phyloP scores from a whole-genome alignment of 2,329 filamentous ascomycete genomes.

The Basipetospora chlamydospora region DNA sequence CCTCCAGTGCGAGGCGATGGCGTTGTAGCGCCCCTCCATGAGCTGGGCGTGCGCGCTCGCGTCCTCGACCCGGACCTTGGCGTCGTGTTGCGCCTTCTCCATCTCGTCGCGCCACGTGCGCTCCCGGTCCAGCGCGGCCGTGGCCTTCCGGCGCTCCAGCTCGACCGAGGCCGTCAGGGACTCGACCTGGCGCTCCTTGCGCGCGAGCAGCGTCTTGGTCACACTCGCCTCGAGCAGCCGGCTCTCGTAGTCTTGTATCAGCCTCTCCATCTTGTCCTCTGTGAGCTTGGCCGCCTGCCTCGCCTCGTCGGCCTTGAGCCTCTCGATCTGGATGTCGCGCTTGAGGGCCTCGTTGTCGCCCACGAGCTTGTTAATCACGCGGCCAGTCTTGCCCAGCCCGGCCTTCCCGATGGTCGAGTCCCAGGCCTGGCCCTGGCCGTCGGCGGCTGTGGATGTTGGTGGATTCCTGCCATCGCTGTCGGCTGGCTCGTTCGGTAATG shows the following conservation, averaged over 20 bases:
- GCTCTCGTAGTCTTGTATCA: slow-evolving; percentile 54
- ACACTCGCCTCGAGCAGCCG: slow-evolving; percentile 55
- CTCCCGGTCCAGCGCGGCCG: slow-evolving; percentile 45
- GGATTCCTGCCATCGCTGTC: neutral
- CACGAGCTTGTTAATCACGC: slow-evolving; percentile 69
- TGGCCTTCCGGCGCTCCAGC: slow-evolving; percentile 46
- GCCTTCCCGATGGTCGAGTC: slow-evolving; percentile 57
- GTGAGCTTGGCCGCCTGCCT: slow-evolving; percentile 51
- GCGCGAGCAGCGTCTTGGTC: slow-evolving; percentile 53
- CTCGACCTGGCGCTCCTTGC: slow-evolving; percentile 63
- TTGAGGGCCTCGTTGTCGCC: slow-evolving; percentile 68
- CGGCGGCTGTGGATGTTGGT: neutral
- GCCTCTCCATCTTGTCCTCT: slow-evolving; percentile 57
- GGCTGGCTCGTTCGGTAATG: neutral
- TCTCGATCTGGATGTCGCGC: slow-evolving; percentile 55
- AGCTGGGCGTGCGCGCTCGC: slow-evolving; percentile 50
- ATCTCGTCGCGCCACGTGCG: slow-evolving; percentile 47
- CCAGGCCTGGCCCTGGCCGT: slow-evolving; percentile 24
- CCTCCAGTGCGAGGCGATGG: slow-evolving; percentile 51
- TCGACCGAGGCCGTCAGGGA: slow-evolving; percentile 50
- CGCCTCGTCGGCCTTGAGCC: slow-evolving; percentile 53
- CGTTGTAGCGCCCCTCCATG: slow-evolving; percentile 56
- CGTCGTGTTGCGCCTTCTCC: slow-evolving; percentile 44
- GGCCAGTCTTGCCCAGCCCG: slow-evolving; percentile 57
- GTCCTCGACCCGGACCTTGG: slow-evolving; percentile 48